These are phyloP conservation scores for Plasmodium gaboni DNA, from an alignment of 169 alveolate species.

Conservation along the genomic window DNA sequence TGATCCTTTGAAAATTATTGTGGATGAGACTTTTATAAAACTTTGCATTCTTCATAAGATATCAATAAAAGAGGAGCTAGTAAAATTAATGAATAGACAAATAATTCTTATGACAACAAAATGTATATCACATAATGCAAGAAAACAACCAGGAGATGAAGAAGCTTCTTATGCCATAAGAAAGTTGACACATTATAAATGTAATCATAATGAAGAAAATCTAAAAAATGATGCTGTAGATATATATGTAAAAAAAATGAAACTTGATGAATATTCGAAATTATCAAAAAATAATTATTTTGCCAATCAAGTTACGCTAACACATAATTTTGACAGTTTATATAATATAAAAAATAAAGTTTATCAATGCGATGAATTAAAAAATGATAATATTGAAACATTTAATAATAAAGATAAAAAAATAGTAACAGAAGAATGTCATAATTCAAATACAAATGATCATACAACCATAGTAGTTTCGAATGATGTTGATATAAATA, in stretches of 20 bases:
- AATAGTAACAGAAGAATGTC: background rate
- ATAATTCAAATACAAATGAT: background rate
- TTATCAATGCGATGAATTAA: background rate
- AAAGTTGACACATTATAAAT: slow-evolving; percentile 59
- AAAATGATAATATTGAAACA: background rate
- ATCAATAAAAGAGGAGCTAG: slow-evolving; percentile 50
- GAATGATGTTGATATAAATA: background rate
- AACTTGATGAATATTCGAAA: slow-evolving; percentile 1
- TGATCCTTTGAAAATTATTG: slow-evolving; percentile 65
- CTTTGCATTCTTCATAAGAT: slow-evolving; percentile 58
- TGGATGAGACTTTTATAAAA: slow-evolving; percentile 56
- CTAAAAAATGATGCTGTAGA: slow-evolving; percentile 4
- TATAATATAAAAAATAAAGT: slow-evolving; percentile 23
- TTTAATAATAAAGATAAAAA: background rate
- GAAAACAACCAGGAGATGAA: slow-evolving; percentile 16
- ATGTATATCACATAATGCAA: slow-evolving; percentile 37
- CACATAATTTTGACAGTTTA: slow-evolving; percentile 59
- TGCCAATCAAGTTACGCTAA: slow-evolving; percentile 28
- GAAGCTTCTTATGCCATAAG: slow-evolving; percentile 59
- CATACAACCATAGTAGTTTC: no score
- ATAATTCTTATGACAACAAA: slow-evolving; percentile 56
- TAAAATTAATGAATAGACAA: slow-evolving; percentile 53
- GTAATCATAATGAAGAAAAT: slow-evolving; percentile 40
- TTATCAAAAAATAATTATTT: slow-evolving; percentile 34
- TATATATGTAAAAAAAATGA: slow-evolving; percentile 32